Evolutionary conservation across 352 stramenopile species (phyloP), one percentile per base, ranked within the genome.

Genomic region (Poterioochromonas sp.): DNA sequence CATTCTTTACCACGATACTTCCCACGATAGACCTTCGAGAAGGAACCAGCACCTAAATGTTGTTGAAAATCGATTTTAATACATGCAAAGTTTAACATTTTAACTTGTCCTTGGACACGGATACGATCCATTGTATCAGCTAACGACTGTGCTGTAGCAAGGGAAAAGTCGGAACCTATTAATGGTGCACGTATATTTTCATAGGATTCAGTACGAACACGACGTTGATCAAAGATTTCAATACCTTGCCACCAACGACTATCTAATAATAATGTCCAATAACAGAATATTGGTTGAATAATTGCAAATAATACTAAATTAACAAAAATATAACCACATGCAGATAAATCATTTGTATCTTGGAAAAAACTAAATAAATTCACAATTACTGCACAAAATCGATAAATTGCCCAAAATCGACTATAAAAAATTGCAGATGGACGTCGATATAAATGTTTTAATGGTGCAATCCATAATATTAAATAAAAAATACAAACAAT

Each of bases 161-260:
- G 37, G 29, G 12, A 39, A 37, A 74, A 37, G 40, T 74, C 65
- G 11, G 41, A 2, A 18, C 65, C 65, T 15, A 51, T 15, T 8
- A 74, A 34, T 18, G 65, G 65, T 18, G 40, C 49, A 26, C 41
- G 65, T 32, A 51, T 44, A 18, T 35, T 12, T 26, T 74, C 65
- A 39, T 39, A 29, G 11, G 65, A 58, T 20, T 34, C 39, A 44
- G 11, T 47, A 32, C 29, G 1, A 37, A 18, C 8, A 41, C 2
- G 2, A 71, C 8, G 5, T 40, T 5, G 2, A 12, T 43, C 3
- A 41, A 22, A n/a, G 11, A 74, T 74, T 40, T 74, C 65, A 58
- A 74, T 51, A 15, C 65, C 65, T 74, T 74, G 65, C 65, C 65
- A 74, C 65, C 65, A 74, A n/a, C 65, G 35, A 58, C 15, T 26